Evolutionary conservation across 495 filamentous ascomycete species (phyloP), one percentile per base, ranked within the genome.

Genomic region (Aspergillus sclerotiicarbonarius): DNA sequence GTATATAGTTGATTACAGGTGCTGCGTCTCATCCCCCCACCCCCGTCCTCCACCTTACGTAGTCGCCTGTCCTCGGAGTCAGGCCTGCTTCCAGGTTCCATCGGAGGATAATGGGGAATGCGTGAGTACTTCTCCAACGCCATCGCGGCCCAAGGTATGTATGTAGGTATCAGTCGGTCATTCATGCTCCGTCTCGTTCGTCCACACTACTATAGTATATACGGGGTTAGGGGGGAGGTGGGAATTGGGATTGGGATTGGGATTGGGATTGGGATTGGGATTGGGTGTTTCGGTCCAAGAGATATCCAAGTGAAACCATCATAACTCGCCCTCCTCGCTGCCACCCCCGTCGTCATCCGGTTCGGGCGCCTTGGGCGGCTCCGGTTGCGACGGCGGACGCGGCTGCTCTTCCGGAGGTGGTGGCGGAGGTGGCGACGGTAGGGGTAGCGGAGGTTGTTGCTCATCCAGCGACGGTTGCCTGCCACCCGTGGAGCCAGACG

Each of bases 251-350:
- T n/a, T n/a, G n/a, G n/a, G n/a, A n/a, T n/a, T 37, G 35, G 35
- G 4, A 37, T 37, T 33, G 31, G 31, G 31, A 6, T 33, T 13
- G 35, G 35, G 35, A 13, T 3, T 3, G 35, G 35, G 35, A n/a
- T 2, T 12, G 37, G 37, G 37, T 13, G 13, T 37, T 15, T 37
- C 33, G 33, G 13, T 15, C 5, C 12, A 41, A 6, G 2, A n/a
- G 37, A n/a, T 12, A 41, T 13, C 9, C 8, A 37, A 7, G 33
- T 37, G 33, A 41, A 6, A 12, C 5, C 39, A 8, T 44, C 69
- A 79, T 33, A 79, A 62, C 54, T 79, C 76, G 12, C 76, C 76
- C 54, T 79, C 76, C 58, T 79, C 76, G 32, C 75, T 77, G 8
- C 72, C 72, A 30, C 61, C 71, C 5, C 66, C 71, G 21, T 72